A percentile compares a stretch with the other conserved stretches of the same genome.
phyloP scores from a whole-genome alignment of 139 green algal genomes.

The Pseudopediastrum boryanum region DNA sequence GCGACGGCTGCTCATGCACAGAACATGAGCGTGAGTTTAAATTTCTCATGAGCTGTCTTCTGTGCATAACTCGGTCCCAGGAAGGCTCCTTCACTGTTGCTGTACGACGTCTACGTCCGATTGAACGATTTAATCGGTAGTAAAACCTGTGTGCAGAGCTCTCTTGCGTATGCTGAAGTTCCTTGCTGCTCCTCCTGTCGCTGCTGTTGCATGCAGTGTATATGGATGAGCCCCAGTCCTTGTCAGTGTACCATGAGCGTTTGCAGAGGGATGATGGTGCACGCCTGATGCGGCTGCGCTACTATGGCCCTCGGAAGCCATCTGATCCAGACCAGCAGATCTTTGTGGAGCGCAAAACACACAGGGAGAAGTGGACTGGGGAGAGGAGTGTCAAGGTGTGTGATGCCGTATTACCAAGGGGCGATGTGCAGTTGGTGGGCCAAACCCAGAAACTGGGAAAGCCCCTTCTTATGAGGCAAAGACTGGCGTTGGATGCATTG shows the following conservation, averaged over 20 bases:
- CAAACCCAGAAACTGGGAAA: too few relatives aligned
- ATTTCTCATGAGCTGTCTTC: too few relatives aligned
- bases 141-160: neutral
- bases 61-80: too few relatives aligned
- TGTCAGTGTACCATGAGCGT: conserved; percentile 72
- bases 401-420: too few relatives aligned
- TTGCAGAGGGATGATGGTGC: conserved; percentile 67
- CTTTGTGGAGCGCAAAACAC: conserved; percentile 89
- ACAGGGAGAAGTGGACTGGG: conserved; percentile 77
- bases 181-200: conserved; percentile 17
- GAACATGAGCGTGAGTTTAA: too few relatives aligned
- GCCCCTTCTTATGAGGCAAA: too few relatives aligned
- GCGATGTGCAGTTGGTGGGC: too few relatives aligned
- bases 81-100: too few relatives aligned
- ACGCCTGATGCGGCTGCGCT: conserved; percentile 53
- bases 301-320: conserved; percentile 14
- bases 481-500: too few relatives aligned
- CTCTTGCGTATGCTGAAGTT: neutral
- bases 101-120: too few relatives aligned
- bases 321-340: conserved; percentile 24
- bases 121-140: too few relatives aligned
- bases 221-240: conserved; percentile 62
- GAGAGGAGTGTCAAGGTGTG: conserved; percentile 75
- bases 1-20: too few relatives aligned
- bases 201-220: conserved; percentile 74